Evolutionary conservation across 495 filamentous ascomycete genomes (phyloP), one percentile per base, ranked within the genome.

Genomic region (Lasiosphaeria ovina): DNA sequence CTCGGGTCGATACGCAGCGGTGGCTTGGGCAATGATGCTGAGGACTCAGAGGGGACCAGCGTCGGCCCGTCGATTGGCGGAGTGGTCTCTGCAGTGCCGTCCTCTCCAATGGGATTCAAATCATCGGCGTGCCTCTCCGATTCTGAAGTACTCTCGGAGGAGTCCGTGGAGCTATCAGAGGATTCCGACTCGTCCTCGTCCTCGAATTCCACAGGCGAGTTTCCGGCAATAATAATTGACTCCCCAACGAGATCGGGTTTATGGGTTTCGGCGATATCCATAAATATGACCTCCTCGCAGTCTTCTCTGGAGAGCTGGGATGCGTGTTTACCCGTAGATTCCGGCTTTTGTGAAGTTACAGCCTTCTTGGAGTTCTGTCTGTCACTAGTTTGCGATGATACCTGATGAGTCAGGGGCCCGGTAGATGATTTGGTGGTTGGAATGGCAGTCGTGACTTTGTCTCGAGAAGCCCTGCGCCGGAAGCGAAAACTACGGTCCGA

Each of bases 401-500:
- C 7, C 16, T 16, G 51, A 40, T 6, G 32, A 54, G 8, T 11
- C 48, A n/a, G 3, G 48, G 7, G 34, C 51, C 36, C 2, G 14
- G 51, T 34, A 9, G 54, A 44, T 32, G n/a, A 11, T 32, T 32
- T 35, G 17, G 16, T 36, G 33, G 16, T n/a, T 4, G n/a, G 3
- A 3, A 16, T 2, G 48, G 6, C 34, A 5, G 38, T 17, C 4
- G 16, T 45, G 11, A 36, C 10, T 17, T 56, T 63, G 24, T n/a
- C 36, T 44, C 51, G 59, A 45, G 33, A n/a, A n/a, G 24, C 51
- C 38, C 57, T 59, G 47, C 58, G 56, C 40, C 55, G 59, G 63
- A 66, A 72, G 16, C 63, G 65, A 54, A 72, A 72, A 59, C 69
- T 72, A 5, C 63, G 63, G 48, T 69, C 69, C 0, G 52, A 54